These are phyloP conservation scores for Arachis hypogaea DNA, from an alignment of 306 rosid species.

Conservation along the genomic window DNA sequence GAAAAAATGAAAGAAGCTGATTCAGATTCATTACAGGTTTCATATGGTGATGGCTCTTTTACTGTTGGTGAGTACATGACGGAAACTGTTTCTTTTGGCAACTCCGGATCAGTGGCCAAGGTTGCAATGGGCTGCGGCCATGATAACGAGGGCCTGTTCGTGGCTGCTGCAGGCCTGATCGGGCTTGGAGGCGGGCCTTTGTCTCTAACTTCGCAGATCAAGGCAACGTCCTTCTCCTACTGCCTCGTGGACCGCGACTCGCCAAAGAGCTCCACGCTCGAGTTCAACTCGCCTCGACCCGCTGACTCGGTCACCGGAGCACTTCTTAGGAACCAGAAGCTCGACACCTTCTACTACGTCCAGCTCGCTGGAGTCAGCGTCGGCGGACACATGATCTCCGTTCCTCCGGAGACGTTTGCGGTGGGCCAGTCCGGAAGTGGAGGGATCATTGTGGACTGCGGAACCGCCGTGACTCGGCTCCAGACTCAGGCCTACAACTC, in stretches of 20 bases:
- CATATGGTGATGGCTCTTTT: constrained; percentile 87
- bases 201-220: constrained; percentile 68
- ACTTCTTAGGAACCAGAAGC: constrained; percentile 44
- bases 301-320: constrained; percentile 60
- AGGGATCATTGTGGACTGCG: constrained; percentile 85
- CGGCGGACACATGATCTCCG: constrained; percentile 53
- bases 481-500: constrained; percentile 61
- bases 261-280: constrained; percentile 67
- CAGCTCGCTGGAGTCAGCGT: constrained; percentile 70
- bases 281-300: constrained; percentile 77
- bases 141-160: constrained; percentile 81
- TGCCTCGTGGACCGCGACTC: constrained; percentile 92
- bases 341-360: constrained; percentile 67
- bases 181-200: constrained; percentile 88
- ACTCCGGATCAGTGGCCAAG: constrained; percentile 49
- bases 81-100: constrained; percentile 75
- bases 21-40: constrained; percentile 60
- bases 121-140: constrained; percentile 87
- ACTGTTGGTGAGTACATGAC: constrained; percentile 74
- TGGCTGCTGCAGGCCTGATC: constrained; percentile 73
- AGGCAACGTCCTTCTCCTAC: constrained; percentile 77
- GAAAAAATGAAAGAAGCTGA: no score
- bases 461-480: constrained; percentile 83
- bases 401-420: constrained; percentile 58
- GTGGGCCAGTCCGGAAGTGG: constrained; percentile 59